These are phyloP conservation scores for Skeletonema marinoi DNA, from an alignment of 108 stramenopile species.

Conservation along the genomic window DNA sequence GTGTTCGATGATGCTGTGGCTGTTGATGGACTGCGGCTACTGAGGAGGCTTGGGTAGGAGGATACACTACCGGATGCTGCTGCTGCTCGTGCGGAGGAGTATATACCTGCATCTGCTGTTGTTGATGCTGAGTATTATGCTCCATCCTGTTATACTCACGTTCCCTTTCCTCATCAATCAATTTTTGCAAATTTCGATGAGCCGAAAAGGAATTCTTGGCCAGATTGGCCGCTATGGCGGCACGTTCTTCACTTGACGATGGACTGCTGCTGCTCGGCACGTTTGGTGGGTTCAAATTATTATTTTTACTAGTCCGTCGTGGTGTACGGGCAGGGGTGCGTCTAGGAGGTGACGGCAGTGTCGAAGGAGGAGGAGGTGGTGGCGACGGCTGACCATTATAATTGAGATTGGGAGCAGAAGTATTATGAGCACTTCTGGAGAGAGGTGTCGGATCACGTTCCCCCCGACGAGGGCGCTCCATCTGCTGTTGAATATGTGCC, in stretches of 20 bases:
- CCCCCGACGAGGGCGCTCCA: not conserved
- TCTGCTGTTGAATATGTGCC: not conserved
- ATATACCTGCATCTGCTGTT: not conserved
- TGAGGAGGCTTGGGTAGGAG: not conserved
- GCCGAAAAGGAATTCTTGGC: slow-evolving; percentile 1
- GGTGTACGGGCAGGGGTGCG: not conserved
- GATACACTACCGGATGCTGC: not conserved
- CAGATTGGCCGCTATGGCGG: not conserved
- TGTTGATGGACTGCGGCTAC: not conserved
- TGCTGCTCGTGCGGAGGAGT: not conserved
- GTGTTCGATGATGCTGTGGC: not conserved
- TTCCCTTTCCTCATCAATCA: not conserved
- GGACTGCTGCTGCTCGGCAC: not conserved
- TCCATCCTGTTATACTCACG: not conserved
- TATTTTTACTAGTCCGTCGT: not conserved
- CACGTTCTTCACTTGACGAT: not conserved
- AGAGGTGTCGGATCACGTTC: not conserved
- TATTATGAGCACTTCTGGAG: not conserved
- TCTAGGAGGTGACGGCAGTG: not conserved
- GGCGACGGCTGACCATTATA: not conserved
- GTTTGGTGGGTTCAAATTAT: not conserved
- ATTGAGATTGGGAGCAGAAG: not conserved
- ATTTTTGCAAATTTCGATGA: not conserved
- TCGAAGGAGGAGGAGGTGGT: not conserved
- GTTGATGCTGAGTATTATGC: not conserved